phyloP scores from a whole-genome alignment of 768 basidiomycete species.

The Hemileccinum rubropunctum region DNA sequence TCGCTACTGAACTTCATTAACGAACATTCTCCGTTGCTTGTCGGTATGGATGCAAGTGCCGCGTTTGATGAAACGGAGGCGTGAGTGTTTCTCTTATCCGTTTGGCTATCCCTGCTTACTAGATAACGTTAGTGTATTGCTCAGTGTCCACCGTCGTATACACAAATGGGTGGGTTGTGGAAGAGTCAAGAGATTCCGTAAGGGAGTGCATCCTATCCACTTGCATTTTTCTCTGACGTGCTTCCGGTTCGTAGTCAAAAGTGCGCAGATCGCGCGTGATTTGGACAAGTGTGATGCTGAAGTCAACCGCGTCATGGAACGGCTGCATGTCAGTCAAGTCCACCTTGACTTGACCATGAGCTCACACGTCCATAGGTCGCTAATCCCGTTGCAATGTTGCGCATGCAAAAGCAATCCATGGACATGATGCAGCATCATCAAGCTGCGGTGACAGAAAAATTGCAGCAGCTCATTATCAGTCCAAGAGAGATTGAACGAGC shows the following conservation, averaged over 20 bases:
- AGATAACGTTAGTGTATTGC: conserved; percentile 36
- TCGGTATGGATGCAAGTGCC: conserved; percentile 39
- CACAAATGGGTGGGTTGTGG: conserved; percentile 39
- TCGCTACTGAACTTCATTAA: conserved; percentile 37
- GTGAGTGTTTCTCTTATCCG: conserved; percentile 30
- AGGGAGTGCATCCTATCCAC: conserved; percentile 10
- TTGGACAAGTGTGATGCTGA: conserved; percentile 44
- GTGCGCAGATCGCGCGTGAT: conserved; percentile 43
- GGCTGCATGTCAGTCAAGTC: conserved; percentile 39
- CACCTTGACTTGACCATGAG: background rate
- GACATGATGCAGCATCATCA: conserved; percentile 28
- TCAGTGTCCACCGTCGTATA: conserved; percentile 38
- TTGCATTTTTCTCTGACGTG: conserved; percentile 4
- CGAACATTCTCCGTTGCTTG: conserved; percentile 38
- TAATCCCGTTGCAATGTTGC: conserved; percentile 21
- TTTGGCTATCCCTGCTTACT: background rate
- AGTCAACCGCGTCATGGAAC: conserved; percentile 39
- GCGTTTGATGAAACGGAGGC: conserved; percentile 42
- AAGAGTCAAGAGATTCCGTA: conserved; percentile 39
- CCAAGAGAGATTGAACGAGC: conserved; percentile 37
- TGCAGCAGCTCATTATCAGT: conserved; percentile 39
- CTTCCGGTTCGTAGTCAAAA: conserved; percentile 36
- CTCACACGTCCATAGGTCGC: conserved; percentile 18
- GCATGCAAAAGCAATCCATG: conserved; percentile 29
- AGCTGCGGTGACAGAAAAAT: conserved; percentile 35